Conservation (phyloP, 148 eudicot species). For the Linanthus parryae region DNA sequence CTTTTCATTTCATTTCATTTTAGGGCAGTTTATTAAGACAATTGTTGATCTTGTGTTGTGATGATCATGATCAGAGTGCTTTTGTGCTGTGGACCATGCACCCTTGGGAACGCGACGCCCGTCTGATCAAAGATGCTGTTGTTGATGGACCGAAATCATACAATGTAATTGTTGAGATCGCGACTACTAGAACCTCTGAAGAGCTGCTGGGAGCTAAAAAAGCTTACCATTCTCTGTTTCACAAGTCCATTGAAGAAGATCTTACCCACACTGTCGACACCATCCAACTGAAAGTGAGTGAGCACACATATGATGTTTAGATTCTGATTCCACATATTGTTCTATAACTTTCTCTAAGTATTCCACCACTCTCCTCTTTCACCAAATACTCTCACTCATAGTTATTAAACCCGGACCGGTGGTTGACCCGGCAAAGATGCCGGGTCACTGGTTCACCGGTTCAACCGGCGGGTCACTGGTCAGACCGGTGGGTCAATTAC, state of each 20-base stretch:
- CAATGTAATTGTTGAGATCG: slow-evolving; percentile 50
- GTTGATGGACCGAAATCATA: slow-evolving; percentile 37
- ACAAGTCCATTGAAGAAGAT: slow-evolving; percentile 80
- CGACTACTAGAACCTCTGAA: slow-evolving; percentile 72
- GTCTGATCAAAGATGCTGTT: slow-evolving; percentile 55
- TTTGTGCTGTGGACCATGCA: slow-evolving; percentile 72
- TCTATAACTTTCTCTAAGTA: too few relatives aligned
- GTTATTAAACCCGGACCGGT: too few relatives aligned
- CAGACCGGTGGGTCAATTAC: too few relatives aligned
- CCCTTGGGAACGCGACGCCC: slow-evolving; percentile 95
- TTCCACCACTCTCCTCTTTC: too few relatives aligned
- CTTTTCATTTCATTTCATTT: not conserved
- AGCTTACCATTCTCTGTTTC: slow-evolving; percentile 76
- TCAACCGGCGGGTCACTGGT: too few relatives aligned
- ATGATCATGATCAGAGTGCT: slow-evolving; percentile 32
- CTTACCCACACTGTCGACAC: slow-evolving; percentile 44
- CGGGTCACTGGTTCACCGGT: too few relatives aligned
- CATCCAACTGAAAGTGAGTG: slow-evolving; percentile 55
- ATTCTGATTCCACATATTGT: too few relatives aligned
- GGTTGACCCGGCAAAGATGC: too few relatives aligned
- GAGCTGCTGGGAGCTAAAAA: slow-evolving; percentile 64
- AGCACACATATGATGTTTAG: too few relatives aligned
- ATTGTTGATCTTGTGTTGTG: not conserved
- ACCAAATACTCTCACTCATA: too few relatives aligned
- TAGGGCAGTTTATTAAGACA: too few relatives aligned